A percentile compares a stretch with the other conserved stretches of the same genome.
These are phyloP conservation scores for Lavandula angustifolia DNA, from an alignment of 257 asterid species.

Conservation along the genomic window DNA sequence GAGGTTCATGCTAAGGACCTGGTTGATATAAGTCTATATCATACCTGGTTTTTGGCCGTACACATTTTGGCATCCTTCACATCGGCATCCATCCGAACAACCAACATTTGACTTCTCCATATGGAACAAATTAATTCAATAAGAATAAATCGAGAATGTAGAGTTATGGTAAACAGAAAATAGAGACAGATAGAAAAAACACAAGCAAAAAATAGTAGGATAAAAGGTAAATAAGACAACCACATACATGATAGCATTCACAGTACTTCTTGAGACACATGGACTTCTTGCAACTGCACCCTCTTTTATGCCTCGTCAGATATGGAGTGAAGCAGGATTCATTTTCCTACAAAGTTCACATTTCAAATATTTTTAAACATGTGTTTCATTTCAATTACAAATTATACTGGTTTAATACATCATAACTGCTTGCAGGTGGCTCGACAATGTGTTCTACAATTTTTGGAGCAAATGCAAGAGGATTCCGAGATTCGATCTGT, in stretches of 20 bases:
- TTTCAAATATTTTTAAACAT: conserved; percentile 23
- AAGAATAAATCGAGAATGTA: not conserved
- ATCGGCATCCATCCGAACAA: conserved; percentile 84
- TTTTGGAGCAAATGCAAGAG: conserved; percentile 76
- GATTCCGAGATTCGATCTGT: conserved; percentile 68
- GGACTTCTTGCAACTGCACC: conserved; percentile 90
- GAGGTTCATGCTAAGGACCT: not conserved
- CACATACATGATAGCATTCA: conserved; percentile 83
- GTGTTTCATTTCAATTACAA: conserved; percentile 12
- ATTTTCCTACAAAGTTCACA: conserved; percentile 47
- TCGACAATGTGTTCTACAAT: conserved; percentile 41
- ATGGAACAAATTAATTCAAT: conserved; percentile 24
- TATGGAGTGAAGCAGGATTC: conserved; percentile 50
- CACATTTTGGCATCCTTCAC: conserved; percentile 80
- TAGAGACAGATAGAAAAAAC: not conserved
- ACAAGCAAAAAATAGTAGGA: not conserved
- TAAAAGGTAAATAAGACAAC: conserved; percentile 1
- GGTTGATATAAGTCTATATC: not conserved
- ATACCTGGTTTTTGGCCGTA: conserved; percentile 74
- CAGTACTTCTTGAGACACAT: conserved; percentile 83
- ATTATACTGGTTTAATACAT: conserved; percentile 40
- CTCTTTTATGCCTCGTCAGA: conserved; percentile 77
- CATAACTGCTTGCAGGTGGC: conserved; percentile 43
- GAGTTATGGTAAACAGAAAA: conserved; percentile 12
- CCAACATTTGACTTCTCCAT: conserved; percentile 70